Base-by-base conservation (phyloP, 2,329 filamentous ascomycete species). In the Seiridium unicorne region DNA sequence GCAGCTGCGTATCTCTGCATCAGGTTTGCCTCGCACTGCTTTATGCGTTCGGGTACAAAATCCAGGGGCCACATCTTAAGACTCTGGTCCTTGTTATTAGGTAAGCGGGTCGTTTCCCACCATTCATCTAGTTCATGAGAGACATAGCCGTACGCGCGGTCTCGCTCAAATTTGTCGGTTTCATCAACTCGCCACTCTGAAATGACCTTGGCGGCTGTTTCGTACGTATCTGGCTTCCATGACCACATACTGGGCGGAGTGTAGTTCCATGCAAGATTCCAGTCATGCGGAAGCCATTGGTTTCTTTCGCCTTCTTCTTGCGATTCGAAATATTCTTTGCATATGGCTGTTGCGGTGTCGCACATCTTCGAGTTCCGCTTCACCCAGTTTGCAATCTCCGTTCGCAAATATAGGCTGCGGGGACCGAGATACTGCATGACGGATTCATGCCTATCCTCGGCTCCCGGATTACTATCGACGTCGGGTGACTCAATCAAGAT, bases 61-160 rank as follows among this genome's bases (percentile, higher is more conserved):
- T 86, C 84, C 18, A 87, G 81, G 2, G 83, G 81, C 3, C 84
- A 85, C 83, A 88, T 87, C 1, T 77, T 77, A 0, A 84, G 78
- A 36, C 81, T 79, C 81, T 84, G 86, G 31, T 82, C 80, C 46
- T 84, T 83, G 61, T 83, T 83, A 66, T 88, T 88, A 2, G 82
- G 82, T 62, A 88, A 84, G 46, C 85, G 79, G 47, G 83, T 83
- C 53, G 79, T 80, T 49, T 84, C 77, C 85, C 86, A 89, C 86
- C 86, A 89, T 2, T 79, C 80, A 68, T 89, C 86, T 55, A 89
- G 82, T 69, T 89, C 86, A 63, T 84, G 78, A 1, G 86, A 89
- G 0, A 89, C 85, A 44, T 84, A 80, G 1, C 84, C 84, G 64
- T 88, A 88, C 8, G 76, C 74, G 36, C 77, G 77, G 67, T 89